Evolutionary conservation across 2,329 filamentous ascomycete species (phyloP), one percentile per base, ranked within the genome.

Genomic region (Elsinoe australis): DNA sequence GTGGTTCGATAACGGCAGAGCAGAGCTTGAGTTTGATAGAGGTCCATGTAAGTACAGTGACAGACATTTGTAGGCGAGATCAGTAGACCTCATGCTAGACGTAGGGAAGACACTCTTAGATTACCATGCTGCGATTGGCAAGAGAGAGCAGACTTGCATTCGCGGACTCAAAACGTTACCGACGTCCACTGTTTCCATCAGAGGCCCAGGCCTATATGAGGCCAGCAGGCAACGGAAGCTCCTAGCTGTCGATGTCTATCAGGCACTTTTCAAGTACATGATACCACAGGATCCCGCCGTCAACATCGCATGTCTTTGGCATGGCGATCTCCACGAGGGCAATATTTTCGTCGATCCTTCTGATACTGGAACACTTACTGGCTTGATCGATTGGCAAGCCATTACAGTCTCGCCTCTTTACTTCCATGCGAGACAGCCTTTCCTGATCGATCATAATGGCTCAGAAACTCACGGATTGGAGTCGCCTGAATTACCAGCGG

Each of bases 371-470:
- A 49, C 57, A 51, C 51, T 66, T 36, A 53, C 58, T 0, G 48
- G 51, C n/a, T 53, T 67, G 22, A 62, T 67, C 41, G 64, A 67
- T 45, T 66, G 63, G 64, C 63, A 65, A 49, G 57, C 58, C 6
- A 59, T 56, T 3, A 52, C 61, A 36, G 29, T 66, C 21, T 53
- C 60, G 2, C 67, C 68, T 8, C 58, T 68, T 1, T 68, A 63
- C 29, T 53, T 62, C 19, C 62, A 67, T n/a, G 61, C 59, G 5
- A 54, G 57, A 33, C 56, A 62, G 31, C 64, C 62, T 49, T 49
- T 52, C 33, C 56, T 67, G 10, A 55, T 67, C 10, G 61, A 65
- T 35, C 60, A 65, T 29, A 55, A 64, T 36, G 63, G 63, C 8
- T 59, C 59, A n/a, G 51, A 51, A 21, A 36, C 58, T 7, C 17